Conservation (phyloP, 305 asterid species). For the Ajuga reptans region DNA sequence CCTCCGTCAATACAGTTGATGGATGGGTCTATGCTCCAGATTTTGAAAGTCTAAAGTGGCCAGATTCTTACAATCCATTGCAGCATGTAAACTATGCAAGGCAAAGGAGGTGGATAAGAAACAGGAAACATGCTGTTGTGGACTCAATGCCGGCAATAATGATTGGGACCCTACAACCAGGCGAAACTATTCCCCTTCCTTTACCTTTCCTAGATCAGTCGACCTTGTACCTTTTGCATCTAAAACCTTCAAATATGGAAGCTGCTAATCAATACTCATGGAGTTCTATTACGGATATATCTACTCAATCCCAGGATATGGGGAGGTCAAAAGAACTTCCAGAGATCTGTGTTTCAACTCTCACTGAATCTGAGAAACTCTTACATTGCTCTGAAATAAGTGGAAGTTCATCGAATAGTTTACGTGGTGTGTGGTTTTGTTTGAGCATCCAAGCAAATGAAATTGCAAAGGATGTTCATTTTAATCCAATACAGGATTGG, state of each 20-base stretch:
- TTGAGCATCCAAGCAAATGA: conserved; percentile 74
- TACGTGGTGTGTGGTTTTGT: conserved; percentile 74
- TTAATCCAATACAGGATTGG: conserved; percentile 80
- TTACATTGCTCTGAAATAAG: conserved; percentile 49
- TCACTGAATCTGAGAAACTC: conserved; percentile 59
- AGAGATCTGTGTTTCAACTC: conserved; percentile 61
- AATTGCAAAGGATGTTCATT: conserved; percentile 60
- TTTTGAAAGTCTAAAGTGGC: conserved; percentile 65
- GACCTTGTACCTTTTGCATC: conserved; percentile 49
- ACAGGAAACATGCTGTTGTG: conserved; percentile 40
- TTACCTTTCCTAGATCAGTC: conserved; percentile 57
- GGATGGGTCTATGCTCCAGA: conserved; percentile 96
- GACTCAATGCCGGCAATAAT: conserved; percentile 37
- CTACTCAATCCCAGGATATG: conserved; percentile 43
- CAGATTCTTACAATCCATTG: conserved; percentile 53
- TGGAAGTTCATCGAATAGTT: conserved; percentile 64
- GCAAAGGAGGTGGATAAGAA: conserved; percentile 87
- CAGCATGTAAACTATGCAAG: conserved; percentile 57
- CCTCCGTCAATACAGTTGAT: conserved; percentile 55
- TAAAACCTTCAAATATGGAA: conserved; percentile 54
- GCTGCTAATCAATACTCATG: conserved; percentile 50
- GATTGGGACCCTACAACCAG: conserved; percentile 71
- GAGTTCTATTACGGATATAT: conserved; percentile 61
- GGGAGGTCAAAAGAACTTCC: conserved; percentile 36
- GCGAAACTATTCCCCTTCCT: conserved; percentile 68